Conservation (phyloP, 768 basidiomycete species). For the Hydnomerulius pinastri region DNA sequence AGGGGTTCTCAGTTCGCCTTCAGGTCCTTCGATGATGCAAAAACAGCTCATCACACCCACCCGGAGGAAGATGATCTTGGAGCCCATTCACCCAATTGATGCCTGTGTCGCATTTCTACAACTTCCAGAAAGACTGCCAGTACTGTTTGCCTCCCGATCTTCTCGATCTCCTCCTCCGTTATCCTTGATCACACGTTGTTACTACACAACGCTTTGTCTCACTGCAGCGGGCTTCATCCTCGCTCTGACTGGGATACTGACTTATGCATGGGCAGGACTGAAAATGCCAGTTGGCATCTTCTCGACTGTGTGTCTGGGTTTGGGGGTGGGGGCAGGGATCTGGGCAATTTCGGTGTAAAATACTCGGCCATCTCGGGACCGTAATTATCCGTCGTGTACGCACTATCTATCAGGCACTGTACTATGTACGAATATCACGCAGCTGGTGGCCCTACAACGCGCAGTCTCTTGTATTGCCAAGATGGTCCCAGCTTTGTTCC, state of each 20-base stretch:
- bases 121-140: background rate
- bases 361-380: background rate
- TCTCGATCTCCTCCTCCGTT: slow-evolving; percentile 5
- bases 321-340: slow-evolving; percentile 17
- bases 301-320: slow-evolving; percentile 26
- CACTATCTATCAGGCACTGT: background rate
- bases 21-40: background rate
- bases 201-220: slow-evolving; percentile 25
- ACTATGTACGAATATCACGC: background rate
- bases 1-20: background rate
- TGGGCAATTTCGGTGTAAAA: slow-evolving; percentile 29
- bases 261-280: slow-evolving; percentile 28
- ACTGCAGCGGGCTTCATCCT: slow-evolving; percentile 25
- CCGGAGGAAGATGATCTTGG: slow-evolving; percentile 16
- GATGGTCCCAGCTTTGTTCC: background rate
- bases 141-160: background rate
- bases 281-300: slow-evolving; percentile 27
- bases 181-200: slow-evolving; percentile 26
- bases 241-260: slow-evolving; percentile 27
- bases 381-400: background rate
- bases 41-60: slow-evolving; percentile 10
- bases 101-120: background rate
- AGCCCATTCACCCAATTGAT: slow-evolving; percentile 12
- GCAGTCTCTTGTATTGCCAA: background rate
- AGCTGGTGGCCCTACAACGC: background rate